Conservation (phyloP, 805 yeast species). For the Saturnispora halmiae region DNA sequence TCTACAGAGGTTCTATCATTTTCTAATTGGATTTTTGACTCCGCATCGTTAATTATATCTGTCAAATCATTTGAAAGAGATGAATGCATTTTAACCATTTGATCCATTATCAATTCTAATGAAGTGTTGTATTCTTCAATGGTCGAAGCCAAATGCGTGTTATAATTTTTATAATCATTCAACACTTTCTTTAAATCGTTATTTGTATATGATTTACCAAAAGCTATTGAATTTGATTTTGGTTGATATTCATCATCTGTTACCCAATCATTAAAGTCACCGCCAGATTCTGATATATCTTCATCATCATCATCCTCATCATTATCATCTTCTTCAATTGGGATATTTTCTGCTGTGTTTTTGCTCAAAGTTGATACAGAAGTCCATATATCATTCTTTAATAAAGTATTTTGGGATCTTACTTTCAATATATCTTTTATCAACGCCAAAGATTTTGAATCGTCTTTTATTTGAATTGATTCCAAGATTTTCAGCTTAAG, state of each 20-base stretch:
- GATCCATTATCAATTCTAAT: conserved; percentile 4
- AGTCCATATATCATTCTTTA: conserved; percentile 24
- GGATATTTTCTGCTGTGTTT: conserved; percentile 1
- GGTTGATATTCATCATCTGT: conserved; percentile 3
- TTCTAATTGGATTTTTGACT: neutral
- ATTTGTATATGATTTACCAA: conserved; percentile 1
- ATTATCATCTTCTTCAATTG: conserved; percentile 9
- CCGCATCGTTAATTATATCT: neutral
- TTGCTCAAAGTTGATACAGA: conserved; percentile 11
- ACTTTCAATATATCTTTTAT: conserved; percentile 19
- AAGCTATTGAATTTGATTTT: conserved; percentile 2
- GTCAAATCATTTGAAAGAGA: neutral
- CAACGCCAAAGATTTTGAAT: conserved; percentile 15
- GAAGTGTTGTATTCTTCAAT: conserved; percentile 2
- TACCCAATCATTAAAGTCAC: neutral
- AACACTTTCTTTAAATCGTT: conserved; percentile 1
- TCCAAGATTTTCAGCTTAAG: conserved; percentile 7
- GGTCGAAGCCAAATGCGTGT: neutral
- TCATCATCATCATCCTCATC: conserved; percentile 6
- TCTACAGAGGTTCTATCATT: neutral
- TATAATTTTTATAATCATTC: conserved; percentile 1
- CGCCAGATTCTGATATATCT: neutral
- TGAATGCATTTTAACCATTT: neutral
- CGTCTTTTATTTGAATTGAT: conserved; percentile 17
- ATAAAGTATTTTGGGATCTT: conserved; percentile 15